These are phyloP conservation scores for Arthrobotrys megalospora DNA, from an alignment of 2,329 filamentous ascomycete genomes.

Conservation along the genomic window DNA sequence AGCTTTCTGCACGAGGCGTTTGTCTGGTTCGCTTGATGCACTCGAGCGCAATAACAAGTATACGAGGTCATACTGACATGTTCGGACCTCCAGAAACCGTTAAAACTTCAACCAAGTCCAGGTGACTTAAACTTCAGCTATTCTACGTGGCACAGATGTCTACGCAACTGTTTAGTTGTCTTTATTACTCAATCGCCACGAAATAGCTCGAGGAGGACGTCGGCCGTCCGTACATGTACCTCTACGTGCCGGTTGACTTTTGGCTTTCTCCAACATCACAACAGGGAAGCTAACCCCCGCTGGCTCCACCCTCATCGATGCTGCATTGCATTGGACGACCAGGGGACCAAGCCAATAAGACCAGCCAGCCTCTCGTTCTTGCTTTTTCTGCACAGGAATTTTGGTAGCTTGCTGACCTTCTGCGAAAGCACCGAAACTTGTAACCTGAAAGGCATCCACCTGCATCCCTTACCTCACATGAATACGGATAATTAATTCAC, in stretches of 20 bases:
- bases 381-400: slow-evolving; percentile 50
- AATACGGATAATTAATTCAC: slow-evolving; percentile 47
- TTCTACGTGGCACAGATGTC: slow-evolving; percentile 14
- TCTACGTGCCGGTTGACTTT: slow-evolving; percentile 13
- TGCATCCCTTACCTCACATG: slow-evolving; percentile 48
- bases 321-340: slow-evolving; percentile 47
- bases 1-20: not conserved
- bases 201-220: not conserved
- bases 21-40: slow-evolving; percentile 12
- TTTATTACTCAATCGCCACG: slow-evolving; percentile 26
- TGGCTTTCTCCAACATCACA: slow-evolving; percentile 33
- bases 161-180: slow-evolving; percentile 16
- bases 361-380: slow-evolving; percentile 30
- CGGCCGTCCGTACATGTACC: slow-evolving; percentile 4
- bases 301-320: slow-evolving; percentile 52
- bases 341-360: slow-evolving; percentile 37
- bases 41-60: not conserved
- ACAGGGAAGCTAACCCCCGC: slow-evolving; percentile 52
- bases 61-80: slow-evolving; percentile 10
- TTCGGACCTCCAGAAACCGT: slow-evolving; percentile 5
- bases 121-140: slow-evolving; percentile 5
- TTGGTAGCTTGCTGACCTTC: slow-evolving; percentile 50
- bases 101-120: slow-evolving; percentile 8
- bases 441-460: slow-evolving; percentile 13
- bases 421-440: slow-evolving; percentile 34